Conservation (phyloP, 2,329 filamentous ascomycete species). For the Penicillium sp. region DNA sequence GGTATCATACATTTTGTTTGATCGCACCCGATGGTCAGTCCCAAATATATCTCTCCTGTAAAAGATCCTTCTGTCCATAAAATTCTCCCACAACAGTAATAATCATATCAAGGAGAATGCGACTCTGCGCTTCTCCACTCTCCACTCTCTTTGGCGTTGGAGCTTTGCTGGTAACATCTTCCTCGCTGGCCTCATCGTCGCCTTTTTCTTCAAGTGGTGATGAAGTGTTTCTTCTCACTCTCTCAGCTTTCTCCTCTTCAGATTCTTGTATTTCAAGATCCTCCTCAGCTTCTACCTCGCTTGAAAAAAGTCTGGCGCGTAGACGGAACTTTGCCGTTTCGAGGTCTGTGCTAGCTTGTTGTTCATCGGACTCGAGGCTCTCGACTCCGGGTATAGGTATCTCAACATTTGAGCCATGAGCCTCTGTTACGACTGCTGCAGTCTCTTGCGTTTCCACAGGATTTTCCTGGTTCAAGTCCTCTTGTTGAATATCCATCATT, state of each 20-base stretch:
- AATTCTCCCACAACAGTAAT: constrained; percentile 81
- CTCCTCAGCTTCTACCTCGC: not conserved
- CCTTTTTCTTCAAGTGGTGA: not conserved
- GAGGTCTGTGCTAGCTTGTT: constrained; percentile 27
- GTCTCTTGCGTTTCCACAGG: not conserved
- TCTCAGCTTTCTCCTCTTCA: constrained; percentile 32
- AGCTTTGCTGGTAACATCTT: not conserved
- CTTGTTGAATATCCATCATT: not conserved
- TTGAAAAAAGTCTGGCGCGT: constrained; percentile 33
- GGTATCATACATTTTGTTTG: not conserved
- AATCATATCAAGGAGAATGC: constrained; percentile 86
- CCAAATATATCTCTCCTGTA: constrained; percentile 66
- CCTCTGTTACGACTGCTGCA: not conserved
- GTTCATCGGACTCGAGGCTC: not conserved
- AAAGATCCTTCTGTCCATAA: constrained; percentile 82
- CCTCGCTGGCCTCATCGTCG: not conserved
- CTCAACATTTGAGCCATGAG: not conserved
- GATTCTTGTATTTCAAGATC: constrained; percentile 1
- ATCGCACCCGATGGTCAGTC: constrained; percentile 2
- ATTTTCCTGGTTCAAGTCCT: not conserved
- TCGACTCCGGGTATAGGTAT: not conserved
- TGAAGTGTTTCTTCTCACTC: constrained; percentile 16
- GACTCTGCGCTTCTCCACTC: constrained; percentile 28
- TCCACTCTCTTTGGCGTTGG: constrained; percentile 29
- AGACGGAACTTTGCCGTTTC: constrained; percentile 49